These are phyloP conservation scores for Lepidium campestre DNA, from an alignment of 441 rosid genomes.

Conservation along the genomic window DNA sequence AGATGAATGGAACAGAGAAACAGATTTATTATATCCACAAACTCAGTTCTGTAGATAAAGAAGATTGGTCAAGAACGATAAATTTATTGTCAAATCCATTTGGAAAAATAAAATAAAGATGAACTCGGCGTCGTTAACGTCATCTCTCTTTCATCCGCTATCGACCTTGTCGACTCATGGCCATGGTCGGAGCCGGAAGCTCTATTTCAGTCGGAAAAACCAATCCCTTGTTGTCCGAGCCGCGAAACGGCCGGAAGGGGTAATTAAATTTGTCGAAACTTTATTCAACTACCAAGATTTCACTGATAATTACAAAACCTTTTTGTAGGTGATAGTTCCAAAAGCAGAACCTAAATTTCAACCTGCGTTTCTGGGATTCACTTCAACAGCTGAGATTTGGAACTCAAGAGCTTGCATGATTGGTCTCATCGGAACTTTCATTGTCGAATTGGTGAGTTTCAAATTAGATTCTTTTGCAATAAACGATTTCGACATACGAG, in stretches of 20 bases:
- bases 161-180: background rate
- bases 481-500: background rate
- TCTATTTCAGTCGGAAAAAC: conserved; percentile 14
- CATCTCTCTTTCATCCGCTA: conserved; percentile 33
- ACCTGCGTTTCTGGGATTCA: conserved; percentile 71
- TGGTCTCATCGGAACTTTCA: conserved; percentile 65
- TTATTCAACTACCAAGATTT: background rate
- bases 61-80: background rate
- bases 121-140: conserved; percentile 30
- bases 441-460: conserved; percentile 60
- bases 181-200: conserved; percentile 8
- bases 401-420: conserved; percentile 92
- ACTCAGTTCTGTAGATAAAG: background rate
- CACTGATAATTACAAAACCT: background rate
- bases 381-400: conserved; percentile 74
- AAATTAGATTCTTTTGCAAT: background rate
- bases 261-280: conserved; percentile 1
- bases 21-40: background rate
- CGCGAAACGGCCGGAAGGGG: conserved; percentile 69
- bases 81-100: background rate
- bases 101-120: background rate
- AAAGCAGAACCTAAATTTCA: conserved; percentile 65
- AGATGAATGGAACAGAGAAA: background rate
- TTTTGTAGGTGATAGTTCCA: conserved; percentile 48
- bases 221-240: conserved; percentile 42